A percentile compares a stretch with the other conserved stretches of the same genome.
phyloP scores from a whole-genome alignment of 768 basidiomycete genomes.

The Kwoniella europaea region DNA sequence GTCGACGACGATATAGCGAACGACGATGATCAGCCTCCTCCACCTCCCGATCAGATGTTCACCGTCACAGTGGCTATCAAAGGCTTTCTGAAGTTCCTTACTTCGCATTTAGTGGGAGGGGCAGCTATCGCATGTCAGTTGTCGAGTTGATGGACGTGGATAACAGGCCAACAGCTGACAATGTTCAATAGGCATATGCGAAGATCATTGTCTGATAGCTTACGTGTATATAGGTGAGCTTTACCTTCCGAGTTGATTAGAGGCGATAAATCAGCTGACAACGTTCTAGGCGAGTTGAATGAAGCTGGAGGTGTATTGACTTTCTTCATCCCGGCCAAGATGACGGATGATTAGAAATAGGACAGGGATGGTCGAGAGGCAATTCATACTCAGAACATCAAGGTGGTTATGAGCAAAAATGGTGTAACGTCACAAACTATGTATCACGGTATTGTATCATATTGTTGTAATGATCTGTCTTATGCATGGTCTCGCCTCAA shows the following conservation, averaged over 20 bases:
- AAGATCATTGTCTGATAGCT: constrained; percentile 55
- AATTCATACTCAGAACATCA: too few relatives aligned
- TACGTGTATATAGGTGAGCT: constrained; percentile 57
- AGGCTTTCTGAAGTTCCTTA: constrained; percentile 54
- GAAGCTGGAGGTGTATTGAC: constrained; percentile 57
- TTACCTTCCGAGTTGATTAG: neutral
- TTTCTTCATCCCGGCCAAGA: constrained; percentile 56
- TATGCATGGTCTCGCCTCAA: too few relatives aligned
- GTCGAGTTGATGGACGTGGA: neutral
- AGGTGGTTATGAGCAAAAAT: too few relatives aligned
- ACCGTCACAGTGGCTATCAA: constrained; percentile 47
- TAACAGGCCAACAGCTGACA: constrained; percentile 4
- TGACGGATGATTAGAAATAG: constrained; percentile 30
- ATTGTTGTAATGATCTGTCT: too few relatives aligned
- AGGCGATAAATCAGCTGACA: too few relatives aligned
- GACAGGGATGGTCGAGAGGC: neutral
- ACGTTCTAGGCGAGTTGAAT: constrained; percentile 45
- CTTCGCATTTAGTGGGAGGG: constrained; percentile 49
- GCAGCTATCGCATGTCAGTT: constrained; percentile 51
- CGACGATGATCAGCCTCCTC: constrained; percentile 32
- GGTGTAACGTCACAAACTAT: too few relatives aligned
- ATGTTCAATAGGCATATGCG: constrained; percentile 47
- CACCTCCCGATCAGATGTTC: constrained; percentile 46
- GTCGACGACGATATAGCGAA: neutral
- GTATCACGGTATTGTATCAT: too few relatives aligned